phyloP scores from a whole-genome alignment of 73 alveolate species.

The Symbiodinium natans region DNA sequence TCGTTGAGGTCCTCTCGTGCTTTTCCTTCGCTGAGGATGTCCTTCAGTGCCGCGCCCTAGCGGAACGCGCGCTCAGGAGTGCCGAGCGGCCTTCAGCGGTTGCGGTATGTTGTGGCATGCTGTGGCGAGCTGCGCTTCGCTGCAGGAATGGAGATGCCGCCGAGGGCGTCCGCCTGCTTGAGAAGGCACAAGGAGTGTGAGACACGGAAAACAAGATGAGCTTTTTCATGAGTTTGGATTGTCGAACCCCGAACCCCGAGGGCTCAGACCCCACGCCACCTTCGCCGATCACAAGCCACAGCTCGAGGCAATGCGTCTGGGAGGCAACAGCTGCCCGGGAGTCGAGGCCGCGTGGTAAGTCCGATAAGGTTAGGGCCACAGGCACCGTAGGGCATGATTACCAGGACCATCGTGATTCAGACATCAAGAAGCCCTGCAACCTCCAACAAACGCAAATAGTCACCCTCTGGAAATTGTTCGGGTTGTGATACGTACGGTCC shows the following conservation, averaged over 20 bases:
- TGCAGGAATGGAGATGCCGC: conserved; percentile 66
- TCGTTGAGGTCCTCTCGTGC: too few relatives aligned
- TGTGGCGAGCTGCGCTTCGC: too few relatives aligned
- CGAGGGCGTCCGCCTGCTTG: conserved; percentile 77
- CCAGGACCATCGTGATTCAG: background rate
- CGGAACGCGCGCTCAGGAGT: conserved; percentile 50
- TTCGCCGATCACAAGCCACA: too few relatives aligned
- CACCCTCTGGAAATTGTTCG: too few relatives aligned
- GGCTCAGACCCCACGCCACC: too few relatives aligned
- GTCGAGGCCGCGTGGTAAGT: conserved; percentile 2
- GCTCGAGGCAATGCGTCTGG: conserved; percentile 60
- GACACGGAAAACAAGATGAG: too few relatives aligned
- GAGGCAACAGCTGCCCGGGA: conserved; percentile 65
- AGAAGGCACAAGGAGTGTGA: conserved; percentile 17
- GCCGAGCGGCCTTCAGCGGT: background rate
- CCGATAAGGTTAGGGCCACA: background rate
- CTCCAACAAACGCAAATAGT: background rate
- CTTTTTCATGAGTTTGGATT: too few relatives aligned
- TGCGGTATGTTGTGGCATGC: too few relatives aligned
- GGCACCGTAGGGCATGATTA: too few relatives aligned
- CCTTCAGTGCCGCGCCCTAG: conserved; percentile 82
- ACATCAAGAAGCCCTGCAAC: background rate
- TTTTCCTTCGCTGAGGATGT: too few relatives aligned
- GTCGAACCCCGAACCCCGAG: too few relatives aligned
- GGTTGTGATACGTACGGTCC: too few relatives aligned